A percentile compares a stretch with the other conserved stretches of the same genome.
These are phyloP conservation scores for Cystobasidium sp. DNA, from an alignment of 1,284 basidiomycete species.

Conservation along the genomic window DNA sequence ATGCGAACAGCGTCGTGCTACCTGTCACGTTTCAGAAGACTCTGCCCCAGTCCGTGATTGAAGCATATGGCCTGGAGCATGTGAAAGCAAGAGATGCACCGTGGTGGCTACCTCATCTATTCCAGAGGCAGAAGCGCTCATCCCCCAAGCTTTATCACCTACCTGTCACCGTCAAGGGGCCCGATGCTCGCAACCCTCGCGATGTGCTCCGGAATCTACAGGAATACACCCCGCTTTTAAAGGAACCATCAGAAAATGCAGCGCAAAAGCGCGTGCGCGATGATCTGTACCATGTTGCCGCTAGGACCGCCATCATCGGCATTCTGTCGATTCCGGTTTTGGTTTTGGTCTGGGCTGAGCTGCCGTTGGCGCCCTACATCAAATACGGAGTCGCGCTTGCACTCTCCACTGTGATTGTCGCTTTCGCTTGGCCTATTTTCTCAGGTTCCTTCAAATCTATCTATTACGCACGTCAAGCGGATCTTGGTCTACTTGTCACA, in stretches of 20 bases:
- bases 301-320: slow-evolving; percentile 57
- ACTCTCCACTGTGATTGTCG: slow-evolving; percentile 6
- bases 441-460: slow-evolving; percentile 51
- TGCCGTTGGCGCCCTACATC: slow-evolving; percentile 54
- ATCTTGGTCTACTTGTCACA: slow-evolving; percentile 60
- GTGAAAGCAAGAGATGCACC: neutral
- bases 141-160: slow-evolving; percentile 7
- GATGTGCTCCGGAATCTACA: slow-evolving; percentile 43
- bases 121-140: slow-evolving; percentile 18
- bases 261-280: slow-evolving; percentile 42
- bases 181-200: slow-evolving; percentile 33
- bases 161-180: slow-evolving; percentile 16
- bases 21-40: slow-evolving; percentile 42
- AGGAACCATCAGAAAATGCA: slow-evolving; percentile 25
- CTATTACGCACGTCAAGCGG: slow-evolving; percentile 59
- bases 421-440: slow-evolving; percentile 7
- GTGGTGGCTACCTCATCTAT: slow-evolving; percentile 30
- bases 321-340: slow-evolving; percentile 61
- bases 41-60: neutral
- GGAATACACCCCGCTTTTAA: slow-evolving; percentile 41
- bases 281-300: slow-evolving; percentile 54
- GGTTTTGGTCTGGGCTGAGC: slow-evolving; percentile 61
- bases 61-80: neutral
- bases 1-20: slow-evolving; percentile 1
- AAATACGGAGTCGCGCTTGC: slow-evolving; percentile 54